Evolutionary conservation across 768 basidiomycete species (phyloP), one percentile per base, ranked within the genome.

Genomic region (Panaeolus papilionaceus): DNA sequence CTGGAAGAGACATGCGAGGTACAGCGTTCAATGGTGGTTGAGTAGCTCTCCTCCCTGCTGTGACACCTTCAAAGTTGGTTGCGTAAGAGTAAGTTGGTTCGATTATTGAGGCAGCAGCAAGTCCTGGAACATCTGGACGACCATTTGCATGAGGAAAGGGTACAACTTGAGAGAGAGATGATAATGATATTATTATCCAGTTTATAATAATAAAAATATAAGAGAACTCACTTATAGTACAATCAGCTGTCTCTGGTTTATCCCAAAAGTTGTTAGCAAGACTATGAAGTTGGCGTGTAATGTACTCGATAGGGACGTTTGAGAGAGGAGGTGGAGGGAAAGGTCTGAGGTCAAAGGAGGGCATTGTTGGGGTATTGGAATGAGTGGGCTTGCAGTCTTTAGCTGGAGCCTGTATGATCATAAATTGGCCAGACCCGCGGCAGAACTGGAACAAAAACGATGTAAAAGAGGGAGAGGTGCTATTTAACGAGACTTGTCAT

Each of bases 181-280:
- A 23, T 23, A 23, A 23, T 23, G 23, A 51, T 71, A 63, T 49
- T 4, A 58, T 26, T 51, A 20, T 14, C 8, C 7, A 51, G 26
- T 47, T 3, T 40, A 47, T 26, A 58, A 28, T 16, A 37, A 16
- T 7, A 28, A 38, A 38, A 42, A 45, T 63, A 67, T 23, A 20
- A 38, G 26, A 40, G 62, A 39, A 78, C 86, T 39, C 72, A 93
- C 93, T 84, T 66, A 94, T 84, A 16, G 92, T 92, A 77, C 92
- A 94, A 77, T 94, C 91, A 9, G 92, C 86, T 0, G 89, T 91
- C 71, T 92, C 89, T 67, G 87, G 84, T 69, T 88, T 91, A 73
- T 89, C 86, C 92, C 92, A 93, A 79, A 89, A 92, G 61, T 84
- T 79, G 23, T 86, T 79, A 14, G 91, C 92, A 63, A 93, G 80